Evolutionary conservation across 768 basidiomycete genomes (phyloP).

Genomic region (Leccinellum rugosiceps): DNA sequence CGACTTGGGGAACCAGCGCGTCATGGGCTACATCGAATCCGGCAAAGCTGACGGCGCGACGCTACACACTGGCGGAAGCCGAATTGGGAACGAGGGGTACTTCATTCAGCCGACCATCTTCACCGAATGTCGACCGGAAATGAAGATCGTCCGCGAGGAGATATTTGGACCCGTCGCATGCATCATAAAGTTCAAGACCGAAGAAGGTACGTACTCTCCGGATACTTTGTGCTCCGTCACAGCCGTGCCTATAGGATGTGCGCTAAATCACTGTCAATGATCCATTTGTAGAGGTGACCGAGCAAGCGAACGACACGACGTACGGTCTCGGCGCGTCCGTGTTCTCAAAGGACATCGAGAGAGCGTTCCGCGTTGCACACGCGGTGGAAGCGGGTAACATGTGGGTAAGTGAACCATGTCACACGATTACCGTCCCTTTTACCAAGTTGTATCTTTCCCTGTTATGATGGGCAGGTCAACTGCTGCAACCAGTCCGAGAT

Average conservation of each 20-base stretch:
- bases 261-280: neutral
- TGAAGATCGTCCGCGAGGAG: constrained; percentile 13
- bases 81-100: constrained; percentile 4
- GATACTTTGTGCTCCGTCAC: neutral
- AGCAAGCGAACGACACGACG: constrained; percentile 9
- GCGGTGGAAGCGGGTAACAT: constrained; percentile 50
- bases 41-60: constrained; percentile 6
- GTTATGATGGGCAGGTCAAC: constrained; percentile 1
- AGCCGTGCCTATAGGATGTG: neutral
- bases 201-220: neutral
- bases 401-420: constrained; percentile 41
- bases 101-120: constrained; percentile 14
- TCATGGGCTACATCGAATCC: constrained; percentile 11
- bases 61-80: constrained; percentile 1
- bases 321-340: constrained; percentile 10
- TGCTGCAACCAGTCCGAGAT: constrained; percentile 2
- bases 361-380: constrained; percentile 40
- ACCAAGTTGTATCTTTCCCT: neutral
- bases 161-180: constrained; percentile 12
- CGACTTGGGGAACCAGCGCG: neutral
- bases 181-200: constrained; percentile 6
- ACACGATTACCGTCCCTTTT: neutral
- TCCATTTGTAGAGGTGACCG: constrained; percentile 3
- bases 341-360: constrained; percentile 26
- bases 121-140: constrained; percentile 3